Evolutionary conservation across 352 stramenopile species (phyloP), one percentile per base, ranked within the genome.

Genomic region (Phytophthora boehmeriae): DNA sequence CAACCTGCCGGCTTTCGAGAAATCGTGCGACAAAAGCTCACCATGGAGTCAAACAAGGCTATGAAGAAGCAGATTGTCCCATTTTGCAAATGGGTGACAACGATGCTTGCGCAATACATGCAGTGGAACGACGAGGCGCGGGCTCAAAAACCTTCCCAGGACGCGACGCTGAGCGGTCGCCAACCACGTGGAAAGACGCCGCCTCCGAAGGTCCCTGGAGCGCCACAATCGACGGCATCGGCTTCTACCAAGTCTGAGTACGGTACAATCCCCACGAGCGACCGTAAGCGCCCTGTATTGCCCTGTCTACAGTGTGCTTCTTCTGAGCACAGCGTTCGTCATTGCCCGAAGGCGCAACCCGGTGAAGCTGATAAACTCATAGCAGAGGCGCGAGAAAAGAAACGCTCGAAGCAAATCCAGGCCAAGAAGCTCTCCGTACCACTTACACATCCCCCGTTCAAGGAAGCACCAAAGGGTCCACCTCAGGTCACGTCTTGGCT

Each of bases 321-420:
- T 6, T 39, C 55, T n/a, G 55, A 55, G 35, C 55, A 63, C 27
- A 34, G 16, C 13, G 35, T 63, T 6, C 55, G 55, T 5, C 13
- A 45, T 30, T 49, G 49, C 28, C 54, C 54, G 14, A 4, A 34
- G 4, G 53, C 54, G 22, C 19, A 28, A 11, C 19, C 50, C 16
- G 30, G 28, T 13, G 55, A 63, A 46, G 43, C 28, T 16, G 54
- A 6, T 35, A 38, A 22, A 38, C 32, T 38, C 8, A 8, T 63
- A 28, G n/a, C 54, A 9, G 55, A 54, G 32, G 27, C 10, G 20
- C 38, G 38, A 45, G 38, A 22, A 22, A n/a, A n/a, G n/a, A 19
- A 22, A 9, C 38, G 38, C 9, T 9, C 38, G 16, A 45, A 45
- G 38, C 36, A 44, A 20, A 8, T 44, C 19, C 17, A 8, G 38